Conservation (phyloP, 2,329 filamentous ascomycete species). For the Leptographium lundbergii region DNA sequence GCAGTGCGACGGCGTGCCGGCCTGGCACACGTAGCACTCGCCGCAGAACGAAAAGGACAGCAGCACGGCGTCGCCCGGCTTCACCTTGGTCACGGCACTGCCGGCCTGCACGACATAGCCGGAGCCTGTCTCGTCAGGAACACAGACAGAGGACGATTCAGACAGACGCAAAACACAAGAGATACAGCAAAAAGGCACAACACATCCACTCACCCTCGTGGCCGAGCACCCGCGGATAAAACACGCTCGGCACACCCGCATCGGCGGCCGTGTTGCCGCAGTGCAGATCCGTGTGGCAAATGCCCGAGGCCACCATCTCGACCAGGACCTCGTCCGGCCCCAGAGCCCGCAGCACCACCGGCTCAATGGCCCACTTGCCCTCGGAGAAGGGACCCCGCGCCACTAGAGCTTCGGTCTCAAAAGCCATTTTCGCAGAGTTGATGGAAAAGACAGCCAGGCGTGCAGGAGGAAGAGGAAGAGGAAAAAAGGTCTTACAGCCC, state of each 20-base stretch:
- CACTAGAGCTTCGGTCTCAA: not conserved
- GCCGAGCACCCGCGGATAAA: slow-evolving; percentile 29
- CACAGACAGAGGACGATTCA: not conserved
- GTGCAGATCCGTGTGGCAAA: slow-evolving; percentile 13
- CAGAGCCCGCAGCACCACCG: not conserved
- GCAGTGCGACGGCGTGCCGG: slow-evolving; percentile 18
- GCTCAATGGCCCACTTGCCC: slow-evolving; percentile 1
- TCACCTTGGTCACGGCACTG: slow-evolving; percentile 12
- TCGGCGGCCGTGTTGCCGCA: not conserved
- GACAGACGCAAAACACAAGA: too few relatives aligned
- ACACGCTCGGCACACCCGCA: slow-evolving; percentile 11
- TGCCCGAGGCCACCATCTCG: not conserved
- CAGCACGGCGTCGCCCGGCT: slow-evolving; percentile 22
- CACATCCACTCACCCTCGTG: slow-evolving; percentile 31
- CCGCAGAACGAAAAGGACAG: slow-evolving; percentile 22
- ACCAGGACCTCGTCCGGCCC: not conserved
- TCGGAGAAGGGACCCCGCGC: slow-evolving; percentile 1
- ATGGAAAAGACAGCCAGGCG: not conserved
- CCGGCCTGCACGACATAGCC: slow-evolving; percentile 75
- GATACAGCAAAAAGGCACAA: too few relatives aligned
- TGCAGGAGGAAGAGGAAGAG: not conserved
- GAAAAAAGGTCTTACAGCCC: not conserved
- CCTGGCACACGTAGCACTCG: slow-evolving; percentile 18
- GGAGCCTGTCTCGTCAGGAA: slow-evolving; percentile 35
- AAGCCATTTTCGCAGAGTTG: not conserved